Evolutionary conservation across 441 rosid species (phyloP).

Genomic region (Populus trichocarpa): DNA sequence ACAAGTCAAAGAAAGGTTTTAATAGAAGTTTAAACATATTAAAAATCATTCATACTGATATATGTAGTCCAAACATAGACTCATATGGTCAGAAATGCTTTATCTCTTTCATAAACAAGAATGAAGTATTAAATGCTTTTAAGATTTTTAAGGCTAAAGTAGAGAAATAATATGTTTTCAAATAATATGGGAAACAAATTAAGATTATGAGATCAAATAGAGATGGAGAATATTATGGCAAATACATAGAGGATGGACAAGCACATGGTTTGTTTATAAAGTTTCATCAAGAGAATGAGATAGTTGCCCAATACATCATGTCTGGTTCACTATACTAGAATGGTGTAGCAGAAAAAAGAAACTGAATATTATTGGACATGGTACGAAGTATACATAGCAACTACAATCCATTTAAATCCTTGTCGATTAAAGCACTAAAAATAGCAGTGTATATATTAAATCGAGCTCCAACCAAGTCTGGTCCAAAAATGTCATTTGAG

Average conservation of each 20-base stretch:
- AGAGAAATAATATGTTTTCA: not conserved
- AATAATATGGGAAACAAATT: not conserved
- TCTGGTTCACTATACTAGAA: not conserved
- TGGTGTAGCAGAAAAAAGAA: not conserved
- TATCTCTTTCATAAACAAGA: conserved; percentile 4
- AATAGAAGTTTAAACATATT: not conserved
- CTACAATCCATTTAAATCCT: not conserved
- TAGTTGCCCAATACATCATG: not conserved
- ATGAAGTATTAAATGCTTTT: conserved; percentile 1
- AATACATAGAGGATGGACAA: not conserved
- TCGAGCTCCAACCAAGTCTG: not conserved
- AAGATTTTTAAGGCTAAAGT: not conserved
- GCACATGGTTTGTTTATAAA: not conserved
- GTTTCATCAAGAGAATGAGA: not conserved
- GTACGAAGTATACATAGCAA: not conserved
- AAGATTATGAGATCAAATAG: not conserved
- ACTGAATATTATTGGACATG: not conserved
- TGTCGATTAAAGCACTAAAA: not conserved
- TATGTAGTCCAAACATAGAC: not conserved
- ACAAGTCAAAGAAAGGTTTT: not conserved
- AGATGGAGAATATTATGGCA: not conserved
- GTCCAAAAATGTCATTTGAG: not conserved
- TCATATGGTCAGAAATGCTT: not conserved
- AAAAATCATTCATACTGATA: not conserved
- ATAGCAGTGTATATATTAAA: not conserved